These are phyloP conservation scores for Penstemon newberryi DNA, from an alignment of 257 asterid genomes.

Conservation along the genomic window DNA sequence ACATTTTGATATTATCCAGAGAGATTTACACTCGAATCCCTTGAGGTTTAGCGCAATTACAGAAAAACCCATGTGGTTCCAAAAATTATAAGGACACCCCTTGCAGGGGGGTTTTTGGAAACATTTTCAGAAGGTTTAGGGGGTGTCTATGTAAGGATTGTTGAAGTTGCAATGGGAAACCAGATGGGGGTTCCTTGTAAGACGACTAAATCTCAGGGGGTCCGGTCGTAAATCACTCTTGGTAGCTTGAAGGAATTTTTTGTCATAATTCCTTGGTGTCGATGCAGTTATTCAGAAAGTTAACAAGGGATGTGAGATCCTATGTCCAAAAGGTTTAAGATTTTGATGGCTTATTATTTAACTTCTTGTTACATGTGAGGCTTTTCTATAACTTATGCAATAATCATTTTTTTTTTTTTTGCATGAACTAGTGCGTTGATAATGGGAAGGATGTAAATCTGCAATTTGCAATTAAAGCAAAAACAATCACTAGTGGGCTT, in stretches of 20 bases:
- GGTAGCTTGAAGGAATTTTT: constrained; percentile 6
- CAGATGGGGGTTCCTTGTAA: too few relatives aligned
- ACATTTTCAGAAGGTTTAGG: too few relatives aligned
- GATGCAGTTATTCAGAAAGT: constrained; percentile 72
- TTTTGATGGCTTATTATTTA: constrained; percentile 25
- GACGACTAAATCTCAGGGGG: too few relatives aligned
- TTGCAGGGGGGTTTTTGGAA: too few relatives aligned
- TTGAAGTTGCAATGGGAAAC: too few relatives aligned
- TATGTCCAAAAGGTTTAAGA: constrained; percentile 73
- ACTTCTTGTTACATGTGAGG: constrained; percentile 19
- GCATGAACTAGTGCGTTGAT: constrained; percentile 61
- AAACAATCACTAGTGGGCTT: constrained; percentile 86
- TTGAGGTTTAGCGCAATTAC: too few relatives aligned
- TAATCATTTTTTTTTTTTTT: too few relatives aligned
- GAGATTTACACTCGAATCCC: too few relatives aligned
- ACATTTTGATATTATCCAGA: background rate
- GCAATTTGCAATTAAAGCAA: constrained; percentile 87
- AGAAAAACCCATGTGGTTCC: too few relatives aligned
- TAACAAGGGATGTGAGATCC: constrained; percentile 76
- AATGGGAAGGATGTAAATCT: constrained; percentile 80
- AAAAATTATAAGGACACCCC: too few relatives aligned
- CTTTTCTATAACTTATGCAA: constrained; percentile 21
- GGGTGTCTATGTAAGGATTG: too few relatives aligned
- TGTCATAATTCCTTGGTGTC: constrained; percentile 11
- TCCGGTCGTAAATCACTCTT: background rate